Conservation (phyloP, 2,329 filamentous ascomycete genomes). For the Ceratocystis lukuohia region DNA sequence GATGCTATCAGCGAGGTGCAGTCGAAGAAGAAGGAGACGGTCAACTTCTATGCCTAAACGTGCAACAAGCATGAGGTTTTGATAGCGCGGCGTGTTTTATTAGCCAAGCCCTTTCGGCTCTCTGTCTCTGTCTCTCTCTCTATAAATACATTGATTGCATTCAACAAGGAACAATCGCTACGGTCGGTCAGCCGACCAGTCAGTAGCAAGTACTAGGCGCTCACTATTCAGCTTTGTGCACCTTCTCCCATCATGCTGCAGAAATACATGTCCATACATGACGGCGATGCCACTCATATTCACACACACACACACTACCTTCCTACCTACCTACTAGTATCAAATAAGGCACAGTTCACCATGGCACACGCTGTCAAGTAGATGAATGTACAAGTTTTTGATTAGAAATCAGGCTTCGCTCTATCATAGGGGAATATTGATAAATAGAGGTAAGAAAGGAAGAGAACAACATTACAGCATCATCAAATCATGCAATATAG, state of each 20-base stretch:
- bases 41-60: constrained; percentile 41
- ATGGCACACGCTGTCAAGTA: neutral
- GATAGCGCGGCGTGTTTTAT: neutral
- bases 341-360: neutral
- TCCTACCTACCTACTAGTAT: too few species aligned
- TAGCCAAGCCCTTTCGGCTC: neutral
- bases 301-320: too few species aligned
- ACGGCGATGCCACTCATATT: too few species aligned
- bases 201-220: too few species aligned
- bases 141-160: neutral
- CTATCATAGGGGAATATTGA: neutral
- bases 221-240: too few species aligned
- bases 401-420: neutral
- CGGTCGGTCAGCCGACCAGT: too few species aligned
- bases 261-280: too few species aligned
- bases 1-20: constrained; percentile 96
- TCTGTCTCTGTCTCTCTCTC: neutral
- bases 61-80: neutral
- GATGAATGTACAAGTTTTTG: neutral
- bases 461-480: neutral
- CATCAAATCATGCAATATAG: constrained; percentile 6
- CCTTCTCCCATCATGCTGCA: too few species aligned
- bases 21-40: constrained; percentile 83
- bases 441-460: neutral
- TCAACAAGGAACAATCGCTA: too few species aligned